A percentile compares a stretch with the other conserved stretches of the same genome.
Conservation (phyloP, 208 protist genomes). For the Acanthamoeba divionensis region DNA sequence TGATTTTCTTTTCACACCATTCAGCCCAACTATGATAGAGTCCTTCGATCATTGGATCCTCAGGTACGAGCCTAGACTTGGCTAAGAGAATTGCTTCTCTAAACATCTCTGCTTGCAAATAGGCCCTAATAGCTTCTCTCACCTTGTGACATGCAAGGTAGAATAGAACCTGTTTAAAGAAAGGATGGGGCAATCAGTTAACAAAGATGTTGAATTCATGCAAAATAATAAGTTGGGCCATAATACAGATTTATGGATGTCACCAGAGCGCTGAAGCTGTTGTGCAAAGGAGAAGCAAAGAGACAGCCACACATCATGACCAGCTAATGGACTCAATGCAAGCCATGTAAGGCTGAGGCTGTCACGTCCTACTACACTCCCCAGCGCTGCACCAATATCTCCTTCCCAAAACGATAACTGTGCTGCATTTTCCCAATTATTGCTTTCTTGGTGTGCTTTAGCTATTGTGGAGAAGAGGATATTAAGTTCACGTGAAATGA, state of each 20-base stretch:
- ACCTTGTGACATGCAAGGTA: not conserved
- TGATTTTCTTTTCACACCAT: not conserved
- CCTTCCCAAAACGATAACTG: conserved; percentile 3
- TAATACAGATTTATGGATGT: conserved; percentile 5
- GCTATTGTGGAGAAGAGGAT: not conserved
- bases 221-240: too few species aligned
- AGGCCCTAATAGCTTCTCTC: not conserved
- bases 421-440: not conserved
- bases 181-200: not conserved
- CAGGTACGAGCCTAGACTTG: not conserved
- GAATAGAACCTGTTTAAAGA: conserved; percentile 28
- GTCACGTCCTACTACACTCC: not conserved
- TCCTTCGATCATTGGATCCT: not conserved
- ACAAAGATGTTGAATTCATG: too few species aligned
- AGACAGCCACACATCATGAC: not conserved
- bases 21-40: conserved; percentile 15
- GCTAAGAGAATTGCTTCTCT: conserved; percentile 6
- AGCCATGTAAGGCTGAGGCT: too few species aligned
- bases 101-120: conserved; percentile 3
- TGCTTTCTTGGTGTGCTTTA: not conserved
- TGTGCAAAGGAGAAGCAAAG: not conserved
- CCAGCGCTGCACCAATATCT: not conserved
- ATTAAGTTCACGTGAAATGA: too few species aligned
- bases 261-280: conserved; percentile 5
- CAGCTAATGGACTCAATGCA: not conserved